phyloP scores from a whole-genome alignment of 192 early-diverging fungal species.

The Podila verticillata region DNA sequence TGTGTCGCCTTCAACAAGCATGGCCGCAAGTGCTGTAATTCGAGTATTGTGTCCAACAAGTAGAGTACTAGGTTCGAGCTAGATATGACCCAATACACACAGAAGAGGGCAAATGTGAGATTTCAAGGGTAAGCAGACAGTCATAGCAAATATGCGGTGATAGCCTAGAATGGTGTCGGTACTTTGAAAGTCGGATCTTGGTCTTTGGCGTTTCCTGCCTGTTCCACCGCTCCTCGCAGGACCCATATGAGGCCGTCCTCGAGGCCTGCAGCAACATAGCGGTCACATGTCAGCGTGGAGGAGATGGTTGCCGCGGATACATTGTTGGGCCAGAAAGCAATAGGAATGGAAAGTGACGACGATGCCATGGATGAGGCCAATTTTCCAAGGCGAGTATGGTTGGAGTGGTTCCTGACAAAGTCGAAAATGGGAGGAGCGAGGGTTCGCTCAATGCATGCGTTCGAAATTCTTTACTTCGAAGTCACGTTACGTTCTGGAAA shows the following conservation, averaged over 20 bases:
- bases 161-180: too few relatives aligned
- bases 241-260: slow-evolving; percentile 68
- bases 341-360: slow-evolving; percentile 57
- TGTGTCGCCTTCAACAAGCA: slow-evolving; percentile 53
- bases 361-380: slow-evolving; percentile 51
- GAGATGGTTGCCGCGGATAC: slow-evolving; percentile 53
- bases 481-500: too few relatives aligned
- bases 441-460: too few relatives aligned
- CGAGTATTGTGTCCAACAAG: slow-evolving; percentile 61
- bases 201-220: background rate
- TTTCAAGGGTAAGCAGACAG: background rate
- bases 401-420: background rate
- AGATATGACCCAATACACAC: background rate
- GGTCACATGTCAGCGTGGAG: slow-evolving; percentile 45
- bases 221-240: slow-evolving; percentile 21
- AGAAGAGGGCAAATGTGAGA: background rate
- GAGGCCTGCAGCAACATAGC: slow-evolving; percentile 59
- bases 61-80: slow-evolving; percentile 57
- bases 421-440: background rate
- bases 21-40: slow-evolving; percentile 54
- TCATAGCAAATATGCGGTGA: background rate
- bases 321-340: slow-evolving; percentile 57
- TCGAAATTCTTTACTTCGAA: too few relatives aligned
- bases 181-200: too few relatives aligned
- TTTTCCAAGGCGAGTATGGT: too few relatives aligned